Base-by-base conservation (phyloP, 345 rosid species). In the Sisymbrium irio region DNA sequence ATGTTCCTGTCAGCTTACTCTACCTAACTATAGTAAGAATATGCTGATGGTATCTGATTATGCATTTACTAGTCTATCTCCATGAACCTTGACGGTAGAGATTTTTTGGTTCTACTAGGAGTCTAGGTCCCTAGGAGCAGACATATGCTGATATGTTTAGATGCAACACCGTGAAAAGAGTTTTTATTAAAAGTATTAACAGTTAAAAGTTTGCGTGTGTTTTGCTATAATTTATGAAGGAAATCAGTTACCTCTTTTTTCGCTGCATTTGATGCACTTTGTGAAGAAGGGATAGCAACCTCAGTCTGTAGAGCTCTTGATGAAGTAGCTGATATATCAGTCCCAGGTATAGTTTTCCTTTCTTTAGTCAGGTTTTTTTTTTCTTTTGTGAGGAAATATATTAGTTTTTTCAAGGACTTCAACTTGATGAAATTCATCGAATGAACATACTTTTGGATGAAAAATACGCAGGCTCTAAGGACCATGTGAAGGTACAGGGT, bases 201-300 rank as follows among this genome's bases (percentile, higher is more conserved):
- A 76, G 14, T 42, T 20, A 32, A 45, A 45, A 71, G 25, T 22
- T 49, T 62, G 63, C 39, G 13, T 73, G 71, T 22, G 40, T 54
- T 51, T 76, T 69, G 50, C 67, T 44, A 36, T 55, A 66, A 12
- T n/a, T 54, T 51, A 25, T 86, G 75, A 76, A 95, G 99, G 90
- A 89, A 90, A 81, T 87, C 99, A 10, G 97, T 76, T 39, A 60
- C 93, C 33, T 83, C 96, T 15, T 92, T 95, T 79, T 95, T 95
- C 60, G 88, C 87, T 55, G 85, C 91, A 3, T 92, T 79, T 80
- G 99, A 95, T 83, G 92, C 89, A 3, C 87, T 95, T 4, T 92
- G 92, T 47, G 99, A 95, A 81, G 99, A 95, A 86, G 99, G 97
- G 75, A 88, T 86, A 36, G 91, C 99, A 62, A 87, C 88, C 54